Base-by-base conservation (phyloP, 495 filamentous ascomycete genomes). In the Symbiotaphrina buchneri region DNA sequence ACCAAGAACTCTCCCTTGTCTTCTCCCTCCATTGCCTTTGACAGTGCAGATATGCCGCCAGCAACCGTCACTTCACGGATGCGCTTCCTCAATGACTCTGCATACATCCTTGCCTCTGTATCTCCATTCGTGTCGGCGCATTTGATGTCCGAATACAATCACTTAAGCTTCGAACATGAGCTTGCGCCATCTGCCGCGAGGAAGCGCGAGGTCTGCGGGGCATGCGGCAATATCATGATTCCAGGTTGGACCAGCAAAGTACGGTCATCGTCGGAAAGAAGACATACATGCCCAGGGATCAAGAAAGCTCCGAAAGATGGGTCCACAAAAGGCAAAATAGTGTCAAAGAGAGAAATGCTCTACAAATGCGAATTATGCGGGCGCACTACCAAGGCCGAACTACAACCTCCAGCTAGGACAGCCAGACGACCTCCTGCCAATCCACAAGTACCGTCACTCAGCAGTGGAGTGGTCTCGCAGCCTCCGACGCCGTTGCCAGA, bases 51-150 rank as follows among this genome's bases (percentile, higher is more conserved):
- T 11, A 15, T 13, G 5, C 24, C 10, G 18, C 37, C 33, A 3
- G 27, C 24, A 10, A 30, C 18, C 25, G 5, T 43, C 21, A 30
- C 46, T 14, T 39, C 53, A 21, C 49, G 49, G 18, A 35, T 60
- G 31, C 41, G 45, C 8, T 66, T 59, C 38, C 45, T 68, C 6
- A 50, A 47, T 27, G 41, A 58, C 28, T 51, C 65, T 28, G 58
- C 59, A 0, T 44, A 49, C 21, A 39, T 49, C 17, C 41, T 69
- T 18, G 37, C 43, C 10, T 33, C 50, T 14, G 15, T 36, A 10
- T 58, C 57, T 25, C 58, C 64, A 3, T 55, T 62, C 4, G 58
- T 56, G 13, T 51, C 65, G 1, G 56, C 62, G 14, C 41, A 58
- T 45, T 43, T 69, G 18, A 45, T 59, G 36, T 46, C 41, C n/a